Evolutionary conservation across 805 yeast genomes (phyloP), one percentile per base, ranked within the genome.

Genomic region (Metschnikowia sp.): DNA sequence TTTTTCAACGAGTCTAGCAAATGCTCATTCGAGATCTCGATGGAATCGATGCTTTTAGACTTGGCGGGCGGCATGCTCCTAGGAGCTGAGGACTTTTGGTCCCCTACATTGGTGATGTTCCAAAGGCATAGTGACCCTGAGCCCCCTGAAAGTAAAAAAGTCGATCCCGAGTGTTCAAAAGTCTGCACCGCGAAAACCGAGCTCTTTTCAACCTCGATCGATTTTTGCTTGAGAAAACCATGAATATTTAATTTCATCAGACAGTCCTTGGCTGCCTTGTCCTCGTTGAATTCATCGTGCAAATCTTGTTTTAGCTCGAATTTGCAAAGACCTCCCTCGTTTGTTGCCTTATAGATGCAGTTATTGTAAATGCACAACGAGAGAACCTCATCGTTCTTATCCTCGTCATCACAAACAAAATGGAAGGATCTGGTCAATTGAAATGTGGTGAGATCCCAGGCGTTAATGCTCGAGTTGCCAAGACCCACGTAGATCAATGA

Each of bases 401-500:
- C 41, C 18, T 36, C 46, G 30, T 48, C 51, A 18, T 47, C 51
- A 15, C 55, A 47, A 3, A 42, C 44, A 43, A 67, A 66, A 31
- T 59, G 64, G 52, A 72, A 74, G 0, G 79, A 69, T 33, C 79
- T 65, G 33, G 79, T 75, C 50, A 83, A 67, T 62, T 92, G 98
- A 45, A 77, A 76, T 0, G 98, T 90, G 40, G 85, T 82, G 40
- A 92, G 69, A 57, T 94, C 98, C 89, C 96, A 87, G 6, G 88
- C 82, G 47, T 84, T 82, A n/a, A 92, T 76, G 26, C 74, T 71
- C 9, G 96, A 94, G 48, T 81, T 80, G 10, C 83, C 77, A 29
- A 89, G 66, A 0, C 98, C 98, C 60, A 92, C 88, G 64, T 88
- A 92, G 8, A 94, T 63, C 57, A 85, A 87, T 38, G 89, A 79